Percentiles rank a stretch among this genome's conserved stretches.
Evolutionary conservation across 331 rosid genomes (phyloP).

Genomic region (Erythrophleum ivorense): DNA sequence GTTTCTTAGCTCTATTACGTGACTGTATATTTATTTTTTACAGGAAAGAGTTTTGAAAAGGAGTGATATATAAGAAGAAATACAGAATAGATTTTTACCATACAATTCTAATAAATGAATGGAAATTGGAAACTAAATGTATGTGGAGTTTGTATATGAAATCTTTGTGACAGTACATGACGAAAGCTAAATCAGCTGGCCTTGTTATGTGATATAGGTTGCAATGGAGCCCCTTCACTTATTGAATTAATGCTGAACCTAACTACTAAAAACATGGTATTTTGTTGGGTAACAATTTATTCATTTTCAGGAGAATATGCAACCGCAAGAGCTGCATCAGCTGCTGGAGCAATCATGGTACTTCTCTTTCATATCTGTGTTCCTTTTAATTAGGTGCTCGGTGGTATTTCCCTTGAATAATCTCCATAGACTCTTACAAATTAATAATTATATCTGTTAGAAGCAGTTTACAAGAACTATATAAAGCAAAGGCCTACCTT

Average conservation of each 20-base stretch:
- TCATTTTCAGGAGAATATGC: constrained; percentile 76
- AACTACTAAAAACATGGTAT: constrained; percentile 6
- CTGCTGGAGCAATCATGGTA: constrained; percentile 87
- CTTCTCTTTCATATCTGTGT: constrained; percentile 30
- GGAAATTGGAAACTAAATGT: background rate
- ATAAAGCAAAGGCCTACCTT: background rate
- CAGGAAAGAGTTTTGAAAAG: background rate
- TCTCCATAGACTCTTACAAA: background rate
- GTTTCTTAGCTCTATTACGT: background rate
- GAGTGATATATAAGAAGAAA: background rate
- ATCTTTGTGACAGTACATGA: background rate
- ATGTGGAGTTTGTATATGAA: background rate
- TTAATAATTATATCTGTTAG: background rate
- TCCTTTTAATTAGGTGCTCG: background rate
- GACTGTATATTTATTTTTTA: constrained; percentile 1
- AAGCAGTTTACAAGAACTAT: background rate
- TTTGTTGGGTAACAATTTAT: constrained; percentile 37
- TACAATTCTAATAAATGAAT: constrained; percentile 16
- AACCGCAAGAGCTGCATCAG: constrained; percentile 91
- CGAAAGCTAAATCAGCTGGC: constrained; percentile 7
- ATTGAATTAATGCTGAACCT: background rate
- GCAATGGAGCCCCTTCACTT: background rate
- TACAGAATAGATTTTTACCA: constrained; percentile 19
- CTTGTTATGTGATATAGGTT: background rate
- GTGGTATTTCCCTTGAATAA: background rate